phyloP scores from a whole-genome alignment of 805 yeast genomes.

The Vanderwaltozyma polyspora region DNA sequence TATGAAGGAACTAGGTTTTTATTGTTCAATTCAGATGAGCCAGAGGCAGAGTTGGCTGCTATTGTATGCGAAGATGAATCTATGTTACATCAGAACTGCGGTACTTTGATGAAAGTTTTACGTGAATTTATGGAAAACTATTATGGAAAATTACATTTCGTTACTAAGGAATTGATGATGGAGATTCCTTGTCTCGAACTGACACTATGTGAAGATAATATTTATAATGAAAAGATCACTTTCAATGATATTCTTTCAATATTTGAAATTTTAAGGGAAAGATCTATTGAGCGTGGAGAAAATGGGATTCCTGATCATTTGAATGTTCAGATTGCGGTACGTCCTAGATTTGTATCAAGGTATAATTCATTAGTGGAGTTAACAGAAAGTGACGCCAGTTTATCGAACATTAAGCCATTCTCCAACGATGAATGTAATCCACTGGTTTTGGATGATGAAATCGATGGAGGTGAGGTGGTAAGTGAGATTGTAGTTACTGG shows the following conservation, averaged over 20 bases:
- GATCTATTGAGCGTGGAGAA: constrained; percentile 17
- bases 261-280: constrained; percentile 19
- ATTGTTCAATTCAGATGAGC: constrained; percentile 14
- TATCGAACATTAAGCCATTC: constrained; percentile 22
- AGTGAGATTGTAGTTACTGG: too few species aligned
- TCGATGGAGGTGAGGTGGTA: too few species aligned
- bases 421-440: constrained; percentile 25
- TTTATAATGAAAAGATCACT: constrained; percentile 23
- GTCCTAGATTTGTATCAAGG: constrained; percentile 25
- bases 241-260: constrained; percentile 24
- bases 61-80: constrained; percentile 14
- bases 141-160: constrained; percentile 15
- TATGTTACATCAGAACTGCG: constrained; percentile 10
- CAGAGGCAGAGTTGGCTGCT: constrained; percentile 5
- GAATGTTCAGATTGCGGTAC: constrained; percentile 10
- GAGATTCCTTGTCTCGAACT: constrained; percentile 22
- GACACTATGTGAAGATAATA: constrained; percentile 25
- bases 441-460: constrained; percentile 21
- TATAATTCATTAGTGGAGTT: constrained; percentile 26
- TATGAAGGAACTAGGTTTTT: constrained; percentile 15
- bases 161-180: constrained; percentile 20
- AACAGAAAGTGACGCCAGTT: constrained; percentile 24
- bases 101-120: constrained; percentile 13
- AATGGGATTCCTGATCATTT: constrained; percentile 12
- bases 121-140: constrained; percentile 18